phyloP scores from a whole-genome alignment of 768 basidiomycete genomes.

The Mycena metata region DNA sequence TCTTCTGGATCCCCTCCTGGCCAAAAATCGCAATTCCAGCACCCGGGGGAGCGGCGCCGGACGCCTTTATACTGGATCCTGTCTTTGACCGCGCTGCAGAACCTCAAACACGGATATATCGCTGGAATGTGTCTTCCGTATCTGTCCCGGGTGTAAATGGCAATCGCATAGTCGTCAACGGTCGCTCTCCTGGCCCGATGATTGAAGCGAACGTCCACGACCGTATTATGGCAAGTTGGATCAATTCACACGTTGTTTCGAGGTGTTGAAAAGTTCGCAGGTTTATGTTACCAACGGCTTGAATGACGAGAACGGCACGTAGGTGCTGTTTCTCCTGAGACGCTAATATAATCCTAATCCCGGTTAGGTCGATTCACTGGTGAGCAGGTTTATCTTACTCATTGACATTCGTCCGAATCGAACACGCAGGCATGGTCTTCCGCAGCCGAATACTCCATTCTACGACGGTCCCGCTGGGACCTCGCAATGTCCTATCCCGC shows the following conservation, averaged over 20 bases:
- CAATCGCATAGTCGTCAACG: slow-evolving; percentile 63
- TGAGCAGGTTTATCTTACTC: neutral
- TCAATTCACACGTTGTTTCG: neutral
- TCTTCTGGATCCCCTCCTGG: too few relatives aligned
- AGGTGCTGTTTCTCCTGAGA: neutral
- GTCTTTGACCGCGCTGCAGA: too few relatives aligned
- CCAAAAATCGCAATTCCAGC: too few relatives aligned
- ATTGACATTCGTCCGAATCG: too few relatives aligned
- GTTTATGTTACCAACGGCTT: slow-evolving; percentile 51
- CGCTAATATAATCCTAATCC: neutral
- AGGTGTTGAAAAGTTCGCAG: neutral
- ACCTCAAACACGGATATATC: slow-evolving; percentile 47
- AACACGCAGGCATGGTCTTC: slow-evolving; percentile 43
- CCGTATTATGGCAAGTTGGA: slow-evolving; percentile 41
- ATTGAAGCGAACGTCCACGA: slow-evolving; percentile 55
- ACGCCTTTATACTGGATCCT: too few relatives aligned
- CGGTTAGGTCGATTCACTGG: slow-evolving; percentile 47
- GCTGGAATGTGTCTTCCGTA: slow-evolving; percentile 57
- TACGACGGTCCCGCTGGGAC: slow-evolving; percentile 63
- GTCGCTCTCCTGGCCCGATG: slow-evolving; percentile 55
- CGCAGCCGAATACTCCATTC: slow-evolving; percentile 56
- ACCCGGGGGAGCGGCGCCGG: too few relatives aligned
- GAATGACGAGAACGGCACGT: slow-evolving; percentile 43
- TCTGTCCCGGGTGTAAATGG: slow-evolving; percentile 55
- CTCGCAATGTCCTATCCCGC: slow-evolving; percentile 66